Conservation (phyloP, 2,329 filamentous ascomycete genomes). For the Thelonectria rubi region DNA sequence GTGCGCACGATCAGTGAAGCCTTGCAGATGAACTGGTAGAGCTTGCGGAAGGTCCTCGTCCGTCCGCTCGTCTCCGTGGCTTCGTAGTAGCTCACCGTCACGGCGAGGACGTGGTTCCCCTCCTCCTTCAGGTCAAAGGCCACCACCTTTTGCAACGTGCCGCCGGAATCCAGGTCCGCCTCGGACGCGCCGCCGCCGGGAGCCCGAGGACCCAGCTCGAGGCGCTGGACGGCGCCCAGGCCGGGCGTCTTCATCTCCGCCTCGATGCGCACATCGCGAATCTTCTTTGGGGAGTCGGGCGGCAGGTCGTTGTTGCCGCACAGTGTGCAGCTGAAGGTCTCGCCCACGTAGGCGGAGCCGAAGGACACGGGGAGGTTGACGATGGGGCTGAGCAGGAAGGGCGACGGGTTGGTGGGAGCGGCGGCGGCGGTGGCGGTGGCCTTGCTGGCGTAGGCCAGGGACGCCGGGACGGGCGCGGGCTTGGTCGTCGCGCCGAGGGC, state of each 20-base stretch:
- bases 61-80: conserved; percentile 75
- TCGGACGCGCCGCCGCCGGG: conserved; percentile 31
- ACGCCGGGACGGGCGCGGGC: conserved; percentile 65
- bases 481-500: conserved; percentile 52
- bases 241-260: conserved; percentile 95
- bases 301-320: conserved; percentile 88
- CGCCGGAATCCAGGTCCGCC: conserved; percentile 65
- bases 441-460: conserved; percentile 72
- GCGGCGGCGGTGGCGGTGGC: conserved; percentile 49
- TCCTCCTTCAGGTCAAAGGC: conserved; percentile 92
- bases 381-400: conserved; percentile 68
- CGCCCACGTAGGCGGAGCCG: conserved; percentile 93
- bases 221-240: conserved; percentile 65
- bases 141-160: conserved; percentile 82
- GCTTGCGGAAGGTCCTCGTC: conserved; percentile 87
- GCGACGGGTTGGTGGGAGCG: conserved; percentile 62
- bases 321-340: conserved; percentile 92
- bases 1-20: conserved; percentile 89
- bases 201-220: conserved; percentile 63
- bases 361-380: conserved; percentile 91
- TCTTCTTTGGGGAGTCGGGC: conserved; percentile 53
- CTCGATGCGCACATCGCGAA: conserved; percentile 82
- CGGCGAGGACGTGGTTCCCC: conserved; percentile 90
- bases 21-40: conserved; percentile 97
- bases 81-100: conserved; percentile 95